These are phyloP conservation scores for Cyberlindnera bimundalis DNA, from an alignment of 805 yeast genomes.

Conservation along the genomic window DNA sequence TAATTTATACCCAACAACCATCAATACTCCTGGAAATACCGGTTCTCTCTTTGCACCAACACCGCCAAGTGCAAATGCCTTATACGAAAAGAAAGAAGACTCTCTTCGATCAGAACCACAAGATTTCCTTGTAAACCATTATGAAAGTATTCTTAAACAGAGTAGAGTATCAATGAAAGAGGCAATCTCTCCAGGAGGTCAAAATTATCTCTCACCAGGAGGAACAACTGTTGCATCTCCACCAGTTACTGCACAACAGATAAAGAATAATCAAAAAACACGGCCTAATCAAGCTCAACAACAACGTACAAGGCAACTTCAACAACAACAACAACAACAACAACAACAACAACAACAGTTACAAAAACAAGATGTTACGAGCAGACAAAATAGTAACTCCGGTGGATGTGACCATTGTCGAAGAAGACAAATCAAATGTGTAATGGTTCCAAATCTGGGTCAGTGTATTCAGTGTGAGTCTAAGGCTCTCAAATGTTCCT, in stretches of 20 bases:
- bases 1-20: slow-evolving; percentile 4
- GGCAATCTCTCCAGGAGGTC: slow-evolving; percentile 19
- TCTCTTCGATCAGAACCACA: slow-evolving; percentile 5
- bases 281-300: neutral
- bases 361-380: neutral
- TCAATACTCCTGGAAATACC: slow-evolving; percentile 13
- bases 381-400: slow-evolving; percentile 1
- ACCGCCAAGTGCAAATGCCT: slow-evolving; percentile 7
- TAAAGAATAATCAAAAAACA: slow-evolving; percentile 2
- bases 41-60: slow-evolving; percentile 18
- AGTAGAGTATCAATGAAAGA: slow-evolving; percentile 25
- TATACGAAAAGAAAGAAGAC: slow-evolving; percentile 1
- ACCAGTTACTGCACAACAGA: slow-evolving; percentile 7
- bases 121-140: slow-evolving; percentile 23
- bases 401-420: slow-evolving; percentile 63
- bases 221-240: slow-evolving; percentile 12
- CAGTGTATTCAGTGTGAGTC: slow-evolving; percentile 77
- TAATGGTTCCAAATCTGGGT: slow-evolving; percentile 55
- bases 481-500: slow-evolving; percentile 72
- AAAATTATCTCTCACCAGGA: slow-evolving; percentile 16
- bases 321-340: slow-evolving; percentile 3
- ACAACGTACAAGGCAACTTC: too few species aligned
- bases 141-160: slow-evolving; percentile 25
- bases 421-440: slow-evolving; percentile 75
- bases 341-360: slow-evolving; percentile 6